Base-by-base conservation (phyloP, 192 early-diverging fungal species). In the Coemansia sp. region DNA sequence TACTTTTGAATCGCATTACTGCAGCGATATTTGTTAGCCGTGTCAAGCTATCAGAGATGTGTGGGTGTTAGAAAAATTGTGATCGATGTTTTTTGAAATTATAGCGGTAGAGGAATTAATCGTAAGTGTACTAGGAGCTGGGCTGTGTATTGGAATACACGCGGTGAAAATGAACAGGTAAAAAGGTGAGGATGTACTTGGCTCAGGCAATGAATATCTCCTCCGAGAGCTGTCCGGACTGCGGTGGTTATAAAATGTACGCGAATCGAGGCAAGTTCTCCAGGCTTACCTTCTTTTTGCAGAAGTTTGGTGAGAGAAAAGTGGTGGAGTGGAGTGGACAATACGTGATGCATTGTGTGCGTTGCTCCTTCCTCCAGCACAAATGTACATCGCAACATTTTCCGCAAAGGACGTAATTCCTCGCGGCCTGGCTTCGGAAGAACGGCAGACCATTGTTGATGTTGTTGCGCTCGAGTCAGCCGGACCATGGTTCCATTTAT, bases 1-100 rank as follows among this genome's bases (percentile, higher is more conserved):
- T 74, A 58, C 54, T 64, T 29, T 59, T 55, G 21, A 75, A 51
- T 58, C 68, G 69, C 77, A 79, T 78, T 46, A 46, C 0, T 46
- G 39, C 39, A 46, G 39, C 3, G 9, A 46, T 46, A 46, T 46
- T 46, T 46, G 39, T 46, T 46, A 14, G 39, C 14, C 17, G 39
- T 10, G 39, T 17, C 17, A 3, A 17, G 17, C 39, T 46, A 46
- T 17, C 39, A 17, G 11, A 46, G 17, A 17, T 46, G 39, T 46
- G 39, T 17, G 39, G 11, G 14, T 46, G 39, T 46, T 2, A 17
- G 39, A 0, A 46, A 0, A 14, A 4, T 7, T 17, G 39, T 46
- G 39, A 46, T 17, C 39, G 17, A 14, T 17, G 14, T 14, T 17
- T 14, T 17, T 1, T 46, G 17, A 14, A 3, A 46, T 14, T 46